A percentile compares a stretch with the other conserved stretches of the same genome.
These are phyloP conservation scores for Erysimum cheiri DNA, from an alignment of 441 rosid species.

Conservation along the genomic window DNA sequence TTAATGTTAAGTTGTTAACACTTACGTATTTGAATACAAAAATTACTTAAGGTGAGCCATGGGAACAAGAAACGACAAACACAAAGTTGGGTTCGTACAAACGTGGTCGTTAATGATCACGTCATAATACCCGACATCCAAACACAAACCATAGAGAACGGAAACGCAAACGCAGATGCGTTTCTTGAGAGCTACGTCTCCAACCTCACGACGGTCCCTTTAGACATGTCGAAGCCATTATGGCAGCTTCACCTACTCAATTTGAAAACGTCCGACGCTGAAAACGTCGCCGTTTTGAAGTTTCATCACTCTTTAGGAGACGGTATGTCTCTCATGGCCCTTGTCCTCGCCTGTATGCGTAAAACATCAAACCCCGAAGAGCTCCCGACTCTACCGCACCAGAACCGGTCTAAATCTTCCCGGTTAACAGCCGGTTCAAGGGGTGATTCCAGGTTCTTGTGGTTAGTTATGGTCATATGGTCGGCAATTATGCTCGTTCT, in stretches of 20 bases:
- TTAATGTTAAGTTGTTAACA: too few species aligned
- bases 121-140: conserved; percentile 32
- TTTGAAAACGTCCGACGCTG: conserved; percentile 47
- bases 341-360: conserved; percentile 54
- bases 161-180: conserved; percentile 31
- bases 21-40: too few species aligned
- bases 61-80: conserved; percentile 34
- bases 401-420: conserved; percentile 33
- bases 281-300: conserved; percentile 47
- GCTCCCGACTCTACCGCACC: conserved; percentile 49
- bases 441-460: conserved; percentile 10
- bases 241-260: conserved; percentile 60
- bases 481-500: conserved; percentile 34
- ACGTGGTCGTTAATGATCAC: conserved; percentile 45
- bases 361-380: conserved; percentile 47
- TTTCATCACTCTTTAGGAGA: conserved; percentile 61
- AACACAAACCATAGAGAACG: conserved; percentile 28
- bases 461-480: conserved; percentile 46
- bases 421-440: conserved; percentile 15
- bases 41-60: conserved; percentile 33
- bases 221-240: conserved; percentile 54
- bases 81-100: conserved; percentile 55
- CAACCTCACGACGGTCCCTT: conserved; percentile 40
- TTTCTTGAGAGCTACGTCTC: conserved; percentile 54
- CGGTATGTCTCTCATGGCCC: conserved; percentile 57